Conservation (phyloP, 2,329 filamentous ascomycete genomes). For the Hymenoscyphus scutula region DNA sequence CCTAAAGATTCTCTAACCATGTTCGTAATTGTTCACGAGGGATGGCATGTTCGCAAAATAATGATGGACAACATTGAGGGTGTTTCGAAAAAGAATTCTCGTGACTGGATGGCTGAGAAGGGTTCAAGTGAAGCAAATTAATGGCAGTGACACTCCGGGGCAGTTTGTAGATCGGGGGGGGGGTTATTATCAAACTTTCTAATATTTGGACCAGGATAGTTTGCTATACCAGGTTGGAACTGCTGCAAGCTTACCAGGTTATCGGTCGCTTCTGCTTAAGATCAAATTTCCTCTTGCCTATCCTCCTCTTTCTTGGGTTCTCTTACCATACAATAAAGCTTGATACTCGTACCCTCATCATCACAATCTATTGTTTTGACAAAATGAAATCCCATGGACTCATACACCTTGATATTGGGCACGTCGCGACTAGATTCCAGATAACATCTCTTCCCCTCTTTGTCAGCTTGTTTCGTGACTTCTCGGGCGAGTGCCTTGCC, state of each 20-base stretch:
- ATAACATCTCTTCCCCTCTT: slow-evolving; percentile 64
- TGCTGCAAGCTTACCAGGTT: not conserved
- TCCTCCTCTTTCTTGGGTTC: slow-evolving; percentile 35
- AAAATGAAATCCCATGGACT: slow-evolving; percentile 65
- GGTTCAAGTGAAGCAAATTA: not conserved
- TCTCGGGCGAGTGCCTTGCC: slow-evolving; percentile 62
- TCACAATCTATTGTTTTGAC: slow-evolving; percentile 65
- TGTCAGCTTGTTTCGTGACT: slow-evolving; percentile 62
- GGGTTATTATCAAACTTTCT: not conserved
- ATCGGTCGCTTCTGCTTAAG: not conserved
- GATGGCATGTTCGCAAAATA: too few relatives aligned
- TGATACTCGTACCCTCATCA: slow-evolving; percentile 47
- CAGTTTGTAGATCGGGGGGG: not conserved
- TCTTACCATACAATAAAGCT: slow-evolving; percentile 49
- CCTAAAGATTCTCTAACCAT: too few relatives aligned
- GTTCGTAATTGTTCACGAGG: too few relatives aligned
- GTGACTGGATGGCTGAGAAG: not conserved
- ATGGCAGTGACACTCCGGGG: not conserved
- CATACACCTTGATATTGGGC: slow-evolving; percentile 70
- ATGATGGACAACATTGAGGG: too few relatives aligned
- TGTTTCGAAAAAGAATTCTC: not conserved
- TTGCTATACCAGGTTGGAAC: not conserved
- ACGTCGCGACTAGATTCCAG: slow-evolving; percentile 66
- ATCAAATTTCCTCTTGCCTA: not conserved
- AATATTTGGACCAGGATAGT: too few relatives aligned